These are phyloP conservation scores for Akanthomyces dipterigenus DNA, from an alignment of 2,329 filamentous ascomycete species.

Conservation along the genomic window DNA sequence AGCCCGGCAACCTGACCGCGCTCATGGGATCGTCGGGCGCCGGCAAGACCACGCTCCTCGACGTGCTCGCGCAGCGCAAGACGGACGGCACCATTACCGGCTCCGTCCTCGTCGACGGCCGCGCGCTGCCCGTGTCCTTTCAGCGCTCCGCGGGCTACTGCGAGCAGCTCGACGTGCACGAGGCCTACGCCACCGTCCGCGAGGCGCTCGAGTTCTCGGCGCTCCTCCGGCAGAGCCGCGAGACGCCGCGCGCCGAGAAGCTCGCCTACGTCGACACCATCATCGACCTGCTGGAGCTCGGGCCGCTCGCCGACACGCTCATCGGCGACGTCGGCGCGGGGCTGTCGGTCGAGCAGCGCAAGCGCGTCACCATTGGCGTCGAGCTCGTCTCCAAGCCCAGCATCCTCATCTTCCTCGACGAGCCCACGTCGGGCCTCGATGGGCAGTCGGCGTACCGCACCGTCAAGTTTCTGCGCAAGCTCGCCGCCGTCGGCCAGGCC, in stretches of 20 bases:
- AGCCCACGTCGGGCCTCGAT: constrained; percentile 60
- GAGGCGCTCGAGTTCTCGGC: constrained; percentile 72
- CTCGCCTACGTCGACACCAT: constrained; percentile 71
- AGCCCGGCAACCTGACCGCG: constrained; percentile 70
- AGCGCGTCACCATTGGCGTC: constrained; percentile 53
- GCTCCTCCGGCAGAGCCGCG: constrained; percentile 62
- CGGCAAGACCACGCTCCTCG: constrained; percentile 78
- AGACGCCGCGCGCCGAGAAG: constrained; percentile 60
- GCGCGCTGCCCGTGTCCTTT: constrained; percentile 64
- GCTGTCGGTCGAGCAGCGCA: constrained; percentile 46
- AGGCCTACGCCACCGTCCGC: constrained; percentile 65
- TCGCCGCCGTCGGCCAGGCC: constrained; percentile 60
- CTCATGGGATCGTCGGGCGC: constrained; percentile 79
- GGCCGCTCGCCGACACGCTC: constrained; percentile 41
- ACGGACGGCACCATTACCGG: constrained; percentile 71
- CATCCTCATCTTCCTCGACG: constrained; percentile 54
- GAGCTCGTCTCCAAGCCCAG: constrained; percentile 56
- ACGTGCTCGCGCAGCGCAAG: constrained; percentile 73
- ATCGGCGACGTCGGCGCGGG: constrained; percentile 45
- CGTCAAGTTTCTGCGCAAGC: constrained; percentile 58
- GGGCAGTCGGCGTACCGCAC: constrained; percentile 61
- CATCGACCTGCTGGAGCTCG: constrained; percentile 54
- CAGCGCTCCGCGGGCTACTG: constrained; percentile 75
- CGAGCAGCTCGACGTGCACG: constrained; percentile 75
- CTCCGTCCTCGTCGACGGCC: constrained; percentile 70